Conservation (phyloP, 176 grass and related monocot species). For the Tillandsia fasciculata region DNA sequence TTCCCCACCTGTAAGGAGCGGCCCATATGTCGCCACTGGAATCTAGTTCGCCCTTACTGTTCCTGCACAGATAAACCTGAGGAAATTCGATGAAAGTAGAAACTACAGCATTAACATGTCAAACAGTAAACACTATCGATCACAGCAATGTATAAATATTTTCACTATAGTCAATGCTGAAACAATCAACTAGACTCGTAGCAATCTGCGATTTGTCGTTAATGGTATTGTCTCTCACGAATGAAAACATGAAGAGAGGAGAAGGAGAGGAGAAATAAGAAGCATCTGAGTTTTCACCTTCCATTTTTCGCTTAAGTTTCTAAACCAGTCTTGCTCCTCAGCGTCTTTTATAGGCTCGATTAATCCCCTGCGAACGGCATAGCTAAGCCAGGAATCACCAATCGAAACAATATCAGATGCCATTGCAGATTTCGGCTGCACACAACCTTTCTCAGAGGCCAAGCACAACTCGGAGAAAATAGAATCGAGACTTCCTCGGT, state of each 20-base stretch:
- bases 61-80: conserved; percentile 93
- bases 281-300: conserved; percentile 45
- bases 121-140: neutral
- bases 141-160: neutral
- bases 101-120: conserved; percentile 8
- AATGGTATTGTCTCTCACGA: neutral
- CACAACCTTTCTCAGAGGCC: conserved; percentile 47
- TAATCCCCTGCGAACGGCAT: conserved; percentile 54
- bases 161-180: neutral
- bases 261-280: neutral
- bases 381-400: conserved; percentile 77
- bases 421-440: conserved; percentile 62
- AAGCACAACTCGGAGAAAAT: conserved; percentile 64
- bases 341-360: conserved; percentile 59
- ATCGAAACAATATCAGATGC: conserved; percentile 63
- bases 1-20: conserved; percentile 79
- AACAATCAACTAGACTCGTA: neutral
- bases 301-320: conserved; percentile 59
- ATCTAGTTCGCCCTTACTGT: conserved; percentile 73
- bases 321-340: conserved; percentile 71
- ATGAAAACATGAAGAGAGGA: neutral
- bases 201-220: neutral
- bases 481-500: conserved; percentile 35
- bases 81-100: conserved; percentile 62
- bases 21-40: conserved; percentile 66